A percentile compares a stretch with the other conserved stretches of the same genome.
Evolutionary conservation across 371 early-diverging fungal genomes (phyloP).

Genomic region (Smittium culicis): DNA sequence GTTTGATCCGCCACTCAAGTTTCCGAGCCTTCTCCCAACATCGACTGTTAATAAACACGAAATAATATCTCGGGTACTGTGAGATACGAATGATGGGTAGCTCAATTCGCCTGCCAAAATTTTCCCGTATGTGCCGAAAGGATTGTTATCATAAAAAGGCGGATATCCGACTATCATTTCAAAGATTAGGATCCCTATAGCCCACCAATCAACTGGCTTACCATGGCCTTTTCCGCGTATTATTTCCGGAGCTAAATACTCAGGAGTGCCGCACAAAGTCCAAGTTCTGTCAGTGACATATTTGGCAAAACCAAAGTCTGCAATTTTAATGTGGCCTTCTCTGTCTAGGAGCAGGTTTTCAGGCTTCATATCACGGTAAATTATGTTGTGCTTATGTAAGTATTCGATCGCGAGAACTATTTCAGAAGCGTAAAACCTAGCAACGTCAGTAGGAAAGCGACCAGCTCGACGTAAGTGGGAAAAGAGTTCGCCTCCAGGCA

Average conservation of each 20-base stretch:
- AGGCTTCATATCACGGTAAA: conserved; percentile 93
- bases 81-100: conserved; percentile 85
- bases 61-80: conserved; percentile 80
- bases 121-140: conserved; percentile 82
- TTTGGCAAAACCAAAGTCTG: conserved; percentile 99
- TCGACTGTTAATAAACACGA: conserved; percentile 81
- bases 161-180: conserved; percentile 92
- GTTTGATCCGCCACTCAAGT: conserved; percentile 58
- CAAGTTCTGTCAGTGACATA: conserved; percentile 83
- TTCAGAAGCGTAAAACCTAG: conserved; percentile 67
- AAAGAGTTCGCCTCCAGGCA: conserved; percentile 92
- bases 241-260: conserved; percentile 96
- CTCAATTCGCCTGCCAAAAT: conserved; percentile 75
- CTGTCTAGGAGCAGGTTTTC: conserved; percentile 84
- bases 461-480: conserved; percentile 81
- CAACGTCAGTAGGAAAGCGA: conserved; percentile 76
- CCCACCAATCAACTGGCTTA: conserved; percentile 97
- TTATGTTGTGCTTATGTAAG: conserved; percentile 79
- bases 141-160: conserved; percentile 95
- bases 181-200: conserved; percentile 91
- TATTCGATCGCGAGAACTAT: conserved; percentile 74
- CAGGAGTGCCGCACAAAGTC: conserved; percentile 97
- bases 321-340: conserved; percentile 90
- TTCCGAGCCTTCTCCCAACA: conserved; percentile 81
- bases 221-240: conserved; percentile 94